These are phyloP conservation scores for Groenewaldozyma tartarivorans DNA, from an alignment of 805 yeast genomes.

Conservation along the genomic window DNA sequence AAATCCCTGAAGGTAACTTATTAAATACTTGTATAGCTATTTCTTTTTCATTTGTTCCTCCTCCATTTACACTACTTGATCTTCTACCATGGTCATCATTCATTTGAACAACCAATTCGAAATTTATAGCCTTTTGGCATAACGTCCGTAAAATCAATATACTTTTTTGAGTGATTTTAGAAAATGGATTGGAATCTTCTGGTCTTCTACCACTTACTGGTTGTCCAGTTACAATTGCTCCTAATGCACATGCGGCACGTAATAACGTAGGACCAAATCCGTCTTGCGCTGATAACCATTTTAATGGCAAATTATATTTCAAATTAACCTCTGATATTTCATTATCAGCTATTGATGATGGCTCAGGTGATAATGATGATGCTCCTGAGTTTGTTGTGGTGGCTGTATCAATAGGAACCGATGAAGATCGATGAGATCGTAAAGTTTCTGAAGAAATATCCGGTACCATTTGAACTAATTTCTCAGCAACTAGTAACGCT, in stretches of 20 bases:
- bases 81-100: neutral
- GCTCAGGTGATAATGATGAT: too few relatives aligned
- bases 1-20: constrained; percentile 25
- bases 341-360: too few relatives aligned
- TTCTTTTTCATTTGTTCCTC: neutral
- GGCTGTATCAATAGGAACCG: constrained; percentile 2
- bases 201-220: constrained; percentile 4
- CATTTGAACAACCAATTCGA: constrained; percentile 1
- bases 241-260: constrained; percentile 31
- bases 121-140: constrained; percentile 25
- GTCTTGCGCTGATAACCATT: constrained; percentile 29
- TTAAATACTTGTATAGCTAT: too few relatives aligned
- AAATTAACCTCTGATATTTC: constrained; percentile 3
- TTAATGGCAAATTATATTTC: constrained; percentile 24
- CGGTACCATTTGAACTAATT: constrained; percentile 28
- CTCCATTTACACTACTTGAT: neutral
- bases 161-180: constrained; percentile 28
- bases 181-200: constrained; percentile 28
- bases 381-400: neutral
- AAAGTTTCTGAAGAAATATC: constrained; percentile 1
- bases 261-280: constrained; percentile 30
- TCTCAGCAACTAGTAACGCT: constrained; percentile 30
- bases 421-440: neutral
- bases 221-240: constrained; percentile 25
- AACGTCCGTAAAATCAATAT: constrained; percentile 26